Base-by-base conservation (phyloP, 2,329 filamentous ascomycete species). In the Fusarium sp. region DNA sequence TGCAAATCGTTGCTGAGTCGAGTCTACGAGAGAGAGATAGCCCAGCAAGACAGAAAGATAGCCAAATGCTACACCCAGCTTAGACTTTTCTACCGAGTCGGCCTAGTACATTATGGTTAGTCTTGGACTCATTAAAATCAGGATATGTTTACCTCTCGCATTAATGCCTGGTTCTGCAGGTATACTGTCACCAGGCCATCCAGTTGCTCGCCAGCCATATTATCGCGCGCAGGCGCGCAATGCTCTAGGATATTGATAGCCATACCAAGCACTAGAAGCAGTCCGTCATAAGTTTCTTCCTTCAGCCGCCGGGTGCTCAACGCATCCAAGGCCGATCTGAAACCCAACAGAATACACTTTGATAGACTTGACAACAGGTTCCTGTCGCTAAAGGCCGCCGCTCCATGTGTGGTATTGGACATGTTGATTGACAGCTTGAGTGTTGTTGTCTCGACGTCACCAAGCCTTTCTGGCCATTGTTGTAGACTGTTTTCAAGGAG, bases 241-340 rank as follows among this genome's bases (percentile, higher is more conserved):
- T 93, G 90, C 76, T 97, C 94, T 10, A 92, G 87, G 55, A 97
- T 86, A 74, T 97, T 97, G 77, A 97, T 97, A 79, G 95, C 87
- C 22, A 93, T 88, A 1, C 93, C 94, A 39, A 97, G 82, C 52
- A 92, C 86, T 41, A 97, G 84, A 48, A 97, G 87, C 15, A 97
- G 83, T 48, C 88, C 86, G 69, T 97, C 91, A 53, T 94, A 80
- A 2, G 84, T 79, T 22, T 82, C 81, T 3, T 81, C 78, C 13
- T 83, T 77, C 53, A 87, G 82, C n/a, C 81, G 79, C 28, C 83
- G 83, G 45, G 81, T 82, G 7, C 80, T 79, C 57, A 87, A 79
- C 8, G 83, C 83, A 3, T 79, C 75, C 37, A 85, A 78, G 9
- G 88, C 80, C 19, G 79, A 75, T 7, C 76, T 74, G 62, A 90